Conservation (phyloP, 345 rosid genomes). For the Corymbia maculata region DNA sequence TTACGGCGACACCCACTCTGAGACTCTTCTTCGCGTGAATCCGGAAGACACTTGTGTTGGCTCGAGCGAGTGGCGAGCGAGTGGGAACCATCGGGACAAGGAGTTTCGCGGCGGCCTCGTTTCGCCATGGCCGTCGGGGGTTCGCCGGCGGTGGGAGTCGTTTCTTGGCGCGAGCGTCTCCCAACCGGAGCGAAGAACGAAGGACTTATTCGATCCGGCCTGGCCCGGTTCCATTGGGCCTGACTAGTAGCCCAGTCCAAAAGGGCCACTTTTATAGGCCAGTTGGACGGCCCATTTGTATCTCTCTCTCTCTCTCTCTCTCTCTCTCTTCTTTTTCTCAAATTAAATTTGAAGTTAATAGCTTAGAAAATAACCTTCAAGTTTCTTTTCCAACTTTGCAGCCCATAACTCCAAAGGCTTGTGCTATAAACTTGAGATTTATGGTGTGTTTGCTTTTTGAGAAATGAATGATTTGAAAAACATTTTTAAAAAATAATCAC, state of each 20-base stretch:
- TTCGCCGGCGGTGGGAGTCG: neutral
- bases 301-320: neutral
- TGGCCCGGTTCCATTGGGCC: neutral
- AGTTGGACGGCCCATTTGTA: neutral
- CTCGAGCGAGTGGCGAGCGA: neutral
- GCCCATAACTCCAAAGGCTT: neutral
- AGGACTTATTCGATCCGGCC: neutral
- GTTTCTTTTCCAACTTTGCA: neutral
- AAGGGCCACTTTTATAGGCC: neutral
- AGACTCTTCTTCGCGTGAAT: neutral
- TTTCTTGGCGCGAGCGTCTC: neutral
- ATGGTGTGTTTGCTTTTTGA: accelerated
- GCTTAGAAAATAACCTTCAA: neutral
- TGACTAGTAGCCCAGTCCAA: neutral
- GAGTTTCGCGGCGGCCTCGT: neutral
- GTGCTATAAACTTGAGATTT: neutral
- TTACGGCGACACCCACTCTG: neutral
- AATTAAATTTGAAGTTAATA: neutral
- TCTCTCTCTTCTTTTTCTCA: neutral
- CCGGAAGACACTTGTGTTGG: neutral
- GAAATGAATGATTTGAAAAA: neutral
- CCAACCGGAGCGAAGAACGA: neutral
- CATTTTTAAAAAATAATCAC: neutral
- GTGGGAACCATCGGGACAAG: neutral
- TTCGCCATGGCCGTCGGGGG: neutral